Evolutionary conservation across 768 basidiomycete genomes (phyloP).

Genomic region (Clathrus columnatus): DNA sequence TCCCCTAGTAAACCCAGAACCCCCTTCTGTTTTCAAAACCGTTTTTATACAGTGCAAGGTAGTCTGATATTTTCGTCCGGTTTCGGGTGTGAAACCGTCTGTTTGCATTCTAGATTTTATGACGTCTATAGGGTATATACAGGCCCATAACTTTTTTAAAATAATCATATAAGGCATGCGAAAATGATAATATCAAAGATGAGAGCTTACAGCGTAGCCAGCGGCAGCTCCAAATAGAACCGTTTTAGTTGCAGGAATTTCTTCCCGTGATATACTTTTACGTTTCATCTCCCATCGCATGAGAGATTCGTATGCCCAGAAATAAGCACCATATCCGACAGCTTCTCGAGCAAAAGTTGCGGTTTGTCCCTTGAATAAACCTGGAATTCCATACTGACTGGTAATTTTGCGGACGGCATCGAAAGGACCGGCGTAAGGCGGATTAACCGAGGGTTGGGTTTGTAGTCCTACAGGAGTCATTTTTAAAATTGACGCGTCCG

Average conservation of each 20-base stretch:
- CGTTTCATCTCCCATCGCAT: conserved; percentile 77
- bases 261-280: conserved; percentile 62
- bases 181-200: background rate
- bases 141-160: conserved; percentile 62
- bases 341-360: conserved; percentile 83
- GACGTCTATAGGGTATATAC: conserved; percentile 95
- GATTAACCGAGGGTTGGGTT: conserved; percentile 76
- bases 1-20: conserved; percentile 84
- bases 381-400: conserved; percentile 62
- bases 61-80: conserved; percentile 75
- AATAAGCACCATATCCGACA: conserved; percentile 79
- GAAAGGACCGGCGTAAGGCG: conserved; percentile 70
- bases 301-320: conserved; percentile 86
- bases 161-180: conserved; percentile 8
- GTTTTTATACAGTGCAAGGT: conserved; percentile 76
- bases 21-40: conserved; percentile 77
- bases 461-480: conserved; percentile 62
- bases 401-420: conserved; percentile 86
- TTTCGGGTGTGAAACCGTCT: conserved; percentile 69
- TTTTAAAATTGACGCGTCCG: background rate
- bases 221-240: conserved; percentile 86
- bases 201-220: conserved; percentile 70
- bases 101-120: conserved; percentile 96
- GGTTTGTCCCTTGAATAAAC: conserved; percentile 88
- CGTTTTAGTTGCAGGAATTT: conserved; percentile 70